phyloP scores from a whole-genome alignment of 2,329 filamentous ascomycete species.

The Penicillium sp. region DNA sequence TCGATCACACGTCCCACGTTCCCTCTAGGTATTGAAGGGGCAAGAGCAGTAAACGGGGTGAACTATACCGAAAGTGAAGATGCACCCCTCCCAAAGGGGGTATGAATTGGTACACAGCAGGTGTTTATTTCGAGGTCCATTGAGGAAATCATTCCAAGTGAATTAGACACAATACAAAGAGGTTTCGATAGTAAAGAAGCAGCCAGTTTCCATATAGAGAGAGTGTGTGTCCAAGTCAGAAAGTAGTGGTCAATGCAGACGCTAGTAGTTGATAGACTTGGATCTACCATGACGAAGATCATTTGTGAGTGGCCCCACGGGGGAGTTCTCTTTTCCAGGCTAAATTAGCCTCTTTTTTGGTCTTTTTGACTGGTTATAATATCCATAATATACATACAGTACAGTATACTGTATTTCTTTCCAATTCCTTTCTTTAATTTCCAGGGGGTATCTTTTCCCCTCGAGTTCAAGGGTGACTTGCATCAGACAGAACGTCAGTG shows the following conservation, averaged over 20 bases:
- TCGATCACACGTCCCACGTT: conserved; percentile 22
- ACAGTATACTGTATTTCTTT: no score
- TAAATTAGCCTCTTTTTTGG: background rate
- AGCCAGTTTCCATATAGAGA: background rate
- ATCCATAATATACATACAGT: no score
- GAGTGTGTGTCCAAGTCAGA: conserved; percentile 6
- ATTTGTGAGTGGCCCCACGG: conserved; percentile 5
- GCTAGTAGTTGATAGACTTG: conserved; percentile 38
- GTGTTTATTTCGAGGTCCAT: background rate
- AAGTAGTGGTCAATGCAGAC: conserved; percentile 33
- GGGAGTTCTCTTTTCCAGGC: background rate
- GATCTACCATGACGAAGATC: conserved; percentile 36
- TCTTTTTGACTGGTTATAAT: no score
- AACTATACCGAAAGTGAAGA: conserved; percentile 27
- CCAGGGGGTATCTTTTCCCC: background rate
- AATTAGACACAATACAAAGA: background rate
- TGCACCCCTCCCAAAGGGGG: conserved; percentile 16
- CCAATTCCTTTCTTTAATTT: no score
- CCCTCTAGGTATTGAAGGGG: conserved; percentile 1
- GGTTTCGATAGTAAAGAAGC: conserved; percentile 8
- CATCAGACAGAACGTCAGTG: background rate
- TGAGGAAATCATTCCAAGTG: background rate
- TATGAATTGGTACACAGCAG: background rate
- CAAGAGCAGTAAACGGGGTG: conserved; percentile 23
- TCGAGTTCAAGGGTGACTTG: background rate